Conservation (phyloP, 768 basidiomycete genomes). For the Lyophyllum shimeji region DNA sequence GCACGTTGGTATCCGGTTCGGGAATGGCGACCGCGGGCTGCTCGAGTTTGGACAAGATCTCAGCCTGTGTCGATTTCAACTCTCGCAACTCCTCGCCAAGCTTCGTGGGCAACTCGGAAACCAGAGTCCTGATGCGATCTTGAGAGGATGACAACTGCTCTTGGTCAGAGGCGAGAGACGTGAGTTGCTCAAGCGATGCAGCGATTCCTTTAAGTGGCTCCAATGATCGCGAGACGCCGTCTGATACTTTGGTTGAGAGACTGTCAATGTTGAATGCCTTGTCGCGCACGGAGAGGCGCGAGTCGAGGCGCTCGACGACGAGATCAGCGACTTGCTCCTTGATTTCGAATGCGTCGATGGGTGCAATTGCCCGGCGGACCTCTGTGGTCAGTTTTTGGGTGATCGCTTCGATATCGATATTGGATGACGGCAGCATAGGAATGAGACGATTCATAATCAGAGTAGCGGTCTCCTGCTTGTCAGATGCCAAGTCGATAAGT, state of each 20-base stretch:
- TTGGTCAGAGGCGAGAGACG: slow-evolving; percentile 36
- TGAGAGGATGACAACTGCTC: slow-evolving; percentile 39
- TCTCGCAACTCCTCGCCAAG: slow-evolving; percentile 44
- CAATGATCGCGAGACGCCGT: slow-evolving; percentile 46
- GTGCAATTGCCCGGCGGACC: slow-evolving; percentile 68
- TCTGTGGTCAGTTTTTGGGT: slow-evolving; percentile 63
- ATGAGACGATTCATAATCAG: slow-evolving; percentile 74
- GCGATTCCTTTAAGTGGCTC: slow-evolving; percentile 39
- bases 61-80: slow-evolving; percentile 37
- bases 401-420: slow-evolving; percentile 55
- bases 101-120: slow-evolving; percentile 49
- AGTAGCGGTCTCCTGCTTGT: slow-evolving; percentile 84
- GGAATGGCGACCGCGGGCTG: slow-evolving; percentile 18
- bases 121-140: slow-evolving; percentile 34
- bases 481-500: slow-evolving; percentile 84
- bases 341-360: slow-evolving; percentile 82
- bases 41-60: slow-evolving; percentile 31
- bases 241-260: slow-evolving; percentile 53
- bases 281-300: slow-evolving; percentile 77
- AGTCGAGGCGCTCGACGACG: slow-evolving; percentile 82
- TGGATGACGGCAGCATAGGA: slow-evolving; percentile 56
- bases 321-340: slow-evolving; percentile 89
- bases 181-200: slow-evolving; percentile 38
- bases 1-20: slow-evolving; percentile 33
- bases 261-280: slow-evolving; percentile 63